Percentiles rank a stretch among this genome's conserved stretches.
These are phyloP conservation scores for Irpex sp. DNA, from an alignment of 1,284 basidiomycete species.

Conservation along the genomic window DNA sequence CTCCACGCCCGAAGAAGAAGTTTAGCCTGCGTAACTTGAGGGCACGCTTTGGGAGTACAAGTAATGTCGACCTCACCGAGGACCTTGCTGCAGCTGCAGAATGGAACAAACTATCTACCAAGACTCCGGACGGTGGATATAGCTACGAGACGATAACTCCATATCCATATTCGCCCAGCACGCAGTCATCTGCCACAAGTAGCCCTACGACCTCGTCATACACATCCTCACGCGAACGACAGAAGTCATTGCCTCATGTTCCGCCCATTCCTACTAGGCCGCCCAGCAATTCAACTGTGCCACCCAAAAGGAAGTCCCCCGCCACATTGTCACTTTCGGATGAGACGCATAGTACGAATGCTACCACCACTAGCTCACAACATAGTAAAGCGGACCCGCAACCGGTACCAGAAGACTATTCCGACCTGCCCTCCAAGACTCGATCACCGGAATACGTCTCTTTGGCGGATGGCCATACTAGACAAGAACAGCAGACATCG, in stretches of 20 bases:
- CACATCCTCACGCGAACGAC: slow-evolving; percentile 1
- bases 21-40: slow-evolving; percentile 9
- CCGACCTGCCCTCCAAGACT: not conserved
- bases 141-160: not conserved
- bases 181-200: not conserved
- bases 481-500: not conserved
- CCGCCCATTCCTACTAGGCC: not conserved
- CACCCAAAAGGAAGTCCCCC: not conserved
- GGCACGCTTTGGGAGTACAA: slow-evolving; percentile 3
- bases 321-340: not conserved
- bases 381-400: not conserved
- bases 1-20: slow-evolving; percentile 7
- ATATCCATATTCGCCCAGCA: not conserved
- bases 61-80: not conserved
- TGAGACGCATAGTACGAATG: not conserved
- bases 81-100: not conserved
- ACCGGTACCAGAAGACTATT: not conserved
- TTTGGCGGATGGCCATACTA: not conserved
- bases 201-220: slow-evolving; percentile 4
- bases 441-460: not conserved
- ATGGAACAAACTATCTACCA: not conserved
- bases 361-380: not conserved
- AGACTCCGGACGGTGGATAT: not conserved
- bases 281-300: not conserved
- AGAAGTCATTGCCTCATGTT: not conserved